Evolutionary conservation across 805 yeast species (phyloP), one percentile per base, ranked within the genome.

Genomic region (Myxozyma geophila): DNA sequence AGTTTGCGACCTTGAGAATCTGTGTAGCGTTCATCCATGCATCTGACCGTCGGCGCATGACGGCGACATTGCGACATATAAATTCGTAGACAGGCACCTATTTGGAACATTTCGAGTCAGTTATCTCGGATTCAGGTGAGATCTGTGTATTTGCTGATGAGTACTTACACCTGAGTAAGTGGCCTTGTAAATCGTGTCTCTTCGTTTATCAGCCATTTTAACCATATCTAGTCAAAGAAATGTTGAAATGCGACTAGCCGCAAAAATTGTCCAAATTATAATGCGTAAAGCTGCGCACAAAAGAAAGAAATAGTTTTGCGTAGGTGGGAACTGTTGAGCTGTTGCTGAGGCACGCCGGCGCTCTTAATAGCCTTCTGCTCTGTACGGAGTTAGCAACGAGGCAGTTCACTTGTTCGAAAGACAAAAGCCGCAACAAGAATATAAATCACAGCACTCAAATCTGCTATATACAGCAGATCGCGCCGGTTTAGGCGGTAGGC

Each of bases 1-100:
- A 92, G 74, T 89, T 87, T 53, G 98, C 97, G 49, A 93, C 92
- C 75, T 93, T 93, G 66, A 93, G 80, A 54, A 93, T 90, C 74
- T 93, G 98, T 33, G 98, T 93, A 12, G 98, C 98, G 76, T 93
- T 93, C 64, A 95, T 91, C 98, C 98, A 95, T 70, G 92, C 89
- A 74, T 95, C 99, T 55, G 83, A 81, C 65, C 90, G 87, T 62
- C 98, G 81, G 71, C 98, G 84, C 98, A 95, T 95, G 58, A 89
- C 82, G 33, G 91, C 89, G 41, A 88, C 87, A 58, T 87, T 90
- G 40, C 83, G 80, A 48, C 89, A 83, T 54, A 86, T 86, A 73
- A 86, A 73, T 63, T 79, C 82, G 71, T 77, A 79, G 21, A 79
- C 82, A 21, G 80, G 78, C 49, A 78, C 80, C 76, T 74, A 40